These are phyloP conservation scores for Hawksworthiomyces lignivorus DNA, from an alignment of 2,329 filamentous ascomycete species.

Conservation along the genomic window DNA sequence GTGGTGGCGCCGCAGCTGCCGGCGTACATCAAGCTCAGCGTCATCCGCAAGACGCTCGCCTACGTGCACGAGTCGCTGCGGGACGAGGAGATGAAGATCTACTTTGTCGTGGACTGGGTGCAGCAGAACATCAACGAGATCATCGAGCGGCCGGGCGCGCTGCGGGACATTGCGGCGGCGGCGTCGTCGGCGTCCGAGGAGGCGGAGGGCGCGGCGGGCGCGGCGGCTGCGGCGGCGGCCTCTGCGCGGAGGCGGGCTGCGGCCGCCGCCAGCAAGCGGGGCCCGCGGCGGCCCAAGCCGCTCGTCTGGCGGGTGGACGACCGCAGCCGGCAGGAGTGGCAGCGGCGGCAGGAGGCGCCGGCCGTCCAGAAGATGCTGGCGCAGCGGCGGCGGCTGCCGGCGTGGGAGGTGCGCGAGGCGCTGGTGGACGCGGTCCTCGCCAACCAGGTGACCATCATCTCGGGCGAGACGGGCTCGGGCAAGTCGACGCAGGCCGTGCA, in stretches of 20 bases:
- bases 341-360: conserved; percentile 54
- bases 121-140: conserved; percentile 78
- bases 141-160: conserved; percentile 72
- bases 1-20: conserved; percentile 62
- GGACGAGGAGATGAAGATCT: conserved; percentile 84
- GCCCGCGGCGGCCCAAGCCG: conserved; percentile 43
- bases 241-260: conserved; percentile 11
- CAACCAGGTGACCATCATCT: conserved; percentile 90
- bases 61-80: conserved; percentile 63
- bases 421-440: conserved; percentile 68
- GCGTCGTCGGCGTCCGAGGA: conserved; percentile 58
- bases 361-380: conserved; percentile 68
- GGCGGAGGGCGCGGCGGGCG: conserved; percentile 25
- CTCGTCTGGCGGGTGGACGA: conserved; percentile 57
- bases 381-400: conserved; percentile 68
- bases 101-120: conserved; percentile 84
- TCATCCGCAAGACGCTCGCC: conserved; percentile 67
- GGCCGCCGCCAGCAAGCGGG: conserved; percentile 21
- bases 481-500: conserved; percentile 97
- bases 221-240: conserved; percentile 13
- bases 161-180: conserved; percentile 77
- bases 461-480: conserved; percentile 79
- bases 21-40: conserved; percentile 86
- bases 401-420: conserved; percentile 73
- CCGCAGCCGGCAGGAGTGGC: conserved; percentile 61